Evolutionary conservation across 2,329 filamentous ascomycete species (phyloP).

Genomic region (Aquanectria penicillioides): DNA sequence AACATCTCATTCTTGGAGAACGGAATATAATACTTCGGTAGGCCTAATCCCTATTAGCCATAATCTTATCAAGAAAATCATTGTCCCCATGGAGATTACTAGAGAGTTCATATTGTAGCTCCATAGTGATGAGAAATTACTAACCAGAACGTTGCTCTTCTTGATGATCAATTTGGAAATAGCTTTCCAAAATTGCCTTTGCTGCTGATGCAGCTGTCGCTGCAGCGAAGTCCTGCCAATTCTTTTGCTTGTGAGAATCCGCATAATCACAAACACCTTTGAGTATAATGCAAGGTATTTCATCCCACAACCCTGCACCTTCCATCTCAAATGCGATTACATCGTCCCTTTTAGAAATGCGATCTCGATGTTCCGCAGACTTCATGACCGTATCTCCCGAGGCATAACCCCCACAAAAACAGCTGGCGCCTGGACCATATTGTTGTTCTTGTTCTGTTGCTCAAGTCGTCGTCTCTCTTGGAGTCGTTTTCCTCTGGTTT

Average conservation of each 20-base stretch:
- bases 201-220: slow-evolving; percentile 12
- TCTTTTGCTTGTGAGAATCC: slow-evolving; percentile 17
- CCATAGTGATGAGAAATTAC: too few relatives aligned
- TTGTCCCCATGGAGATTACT: too few relatives aligned
- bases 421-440: slow-evolving; percentile 1
- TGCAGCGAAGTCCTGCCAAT: slow-evolving; percentile 13
- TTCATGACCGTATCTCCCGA: slow-evolving; percentile 49
- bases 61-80: too few relatives aligned
- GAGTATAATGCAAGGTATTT: slow-evolving; percentile 10
- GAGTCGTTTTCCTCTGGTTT: not conserved
- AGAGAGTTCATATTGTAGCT: too few relatives aligned
- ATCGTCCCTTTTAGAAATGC: not conserved
- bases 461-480: not conserved
- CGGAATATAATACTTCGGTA: slow-evolving; percentile 2
- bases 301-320: slow-evolving; percentile 16
- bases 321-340: slow-evolving; percentile 23
- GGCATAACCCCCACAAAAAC: slow-evolving; percentile 47
- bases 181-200: not conserved
- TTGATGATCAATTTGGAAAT: not conserved
- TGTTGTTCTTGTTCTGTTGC: slow-evolving; percentile 38
- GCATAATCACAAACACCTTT: slow-evolving; percentile 20
- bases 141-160: too few relatives aligned
- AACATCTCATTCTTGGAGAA: slow-evolving; percentile 38
- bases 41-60: too few relatives aligned
- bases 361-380: slow-evolving; percentile 27